These are phyloP conservation scores for Macrolepiota dolichaula DNA, from an alignment of 768 basidiomycete species.

Conservation along the genomic window DNA sequence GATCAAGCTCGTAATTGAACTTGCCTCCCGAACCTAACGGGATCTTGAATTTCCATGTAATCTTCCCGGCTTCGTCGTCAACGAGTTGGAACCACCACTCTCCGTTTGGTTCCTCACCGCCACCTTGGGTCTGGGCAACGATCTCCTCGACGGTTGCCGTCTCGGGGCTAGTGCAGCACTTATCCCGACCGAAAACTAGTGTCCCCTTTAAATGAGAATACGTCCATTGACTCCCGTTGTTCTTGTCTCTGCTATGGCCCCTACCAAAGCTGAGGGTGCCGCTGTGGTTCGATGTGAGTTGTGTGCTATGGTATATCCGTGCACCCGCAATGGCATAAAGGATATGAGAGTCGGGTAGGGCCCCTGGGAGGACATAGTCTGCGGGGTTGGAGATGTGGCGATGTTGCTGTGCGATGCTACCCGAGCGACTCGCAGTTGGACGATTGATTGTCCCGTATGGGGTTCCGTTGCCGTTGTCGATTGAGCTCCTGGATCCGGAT, in stretches of 20 bases:
- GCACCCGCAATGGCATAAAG: constrained; percentile 13
- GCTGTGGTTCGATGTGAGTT: constrained; percentile 7
- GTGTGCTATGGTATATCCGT: constrained; percentile 20
- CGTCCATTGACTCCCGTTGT: constrained; percentile 43
- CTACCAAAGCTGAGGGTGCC: not conserved
- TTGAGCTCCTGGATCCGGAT: not conserved
- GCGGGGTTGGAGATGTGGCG: not conserved
- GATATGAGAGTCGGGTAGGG: not conserved
- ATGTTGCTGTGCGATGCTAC: not conserved
- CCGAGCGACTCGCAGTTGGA: not conserved
- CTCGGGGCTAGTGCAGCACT: constrained; percentile 22
- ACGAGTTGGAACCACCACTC: constrained; percentile 64
- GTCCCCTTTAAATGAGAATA: constrained; percentile 59
- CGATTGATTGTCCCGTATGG: not conserved
- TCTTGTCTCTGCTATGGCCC: constrained; percentile 19
- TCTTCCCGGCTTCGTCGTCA: constrained; percentile 52
- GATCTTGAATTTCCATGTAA: constrained; percentile 68
- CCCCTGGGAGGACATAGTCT: constrained; percentile 7
- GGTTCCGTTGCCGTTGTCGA: not conserved
- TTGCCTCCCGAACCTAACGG: constrained; percentile 28
- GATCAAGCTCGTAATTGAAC: constrained; percentile 76
- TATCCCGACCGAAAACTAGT: constrained; percentile 50
- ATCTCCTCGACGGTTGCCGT: not conserved
- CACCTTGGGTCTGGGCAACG: not conserved
- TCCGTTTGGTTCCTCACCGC: constrained; percentile 1